phyloP scores from a whole-genome alignment of 1,284 basidiomycete genomes.

The Vanrija sp. region DNA sequence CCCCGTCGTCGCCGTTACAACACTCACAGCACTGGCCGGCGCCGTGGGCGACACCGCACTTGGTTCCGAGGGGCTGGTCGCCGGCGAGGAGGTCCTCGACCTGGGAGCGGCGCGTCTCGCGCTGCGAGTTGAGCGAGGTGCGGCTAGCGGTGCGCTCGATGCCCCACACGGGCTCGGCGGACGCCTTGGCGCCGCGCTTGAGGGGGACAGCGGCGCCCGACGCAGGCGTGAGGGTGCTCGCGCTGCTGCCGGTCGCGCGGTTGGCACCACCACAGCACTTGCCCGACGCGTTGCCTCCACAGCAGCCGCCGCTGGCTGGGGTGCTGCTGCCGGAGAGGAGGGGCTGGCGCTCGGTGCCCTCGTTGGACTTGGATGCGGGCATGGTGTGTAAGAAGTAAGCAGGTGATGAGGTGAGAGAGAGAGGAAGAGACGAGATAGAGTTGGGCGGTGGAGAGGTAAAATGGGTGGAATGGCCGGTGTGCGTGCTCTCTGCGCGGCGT shows the following conservation, averaged over 20 bases:
- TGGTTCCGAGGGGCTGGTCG: constrained; percentile 37
- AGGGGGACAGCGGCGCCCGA: constrained; percentile 14
- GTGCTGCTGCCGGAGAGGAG: background rate
- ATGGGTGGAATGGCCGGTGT: background rate
- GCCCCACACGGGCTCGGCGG: constrained; percentile 14
- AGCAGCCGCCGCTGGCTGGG: constrained; percentile 15
- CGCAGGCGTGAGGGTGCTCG: background rate
- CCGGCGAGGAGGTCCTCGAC: constrained; percentile 32
- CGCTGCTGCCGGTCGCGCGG: background rate
- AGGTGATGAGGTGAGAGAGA: background rate
- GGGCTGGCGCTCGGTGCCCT: background rate
- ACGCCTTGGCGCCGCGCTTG: constrained; percentile 9
- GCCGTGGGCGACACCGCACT: constrained; percentile 35
- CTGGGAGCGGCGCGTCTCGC: constrained; percentile 10
- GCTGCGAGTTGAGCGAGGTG: constrained; percentile 10
- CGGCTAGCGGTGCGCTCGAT: constrained; percentile 14
- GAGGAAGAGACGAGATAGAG: background rate
- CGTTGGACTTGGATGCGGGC: background rate
- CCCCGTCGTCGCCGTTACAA: too few species aligned
- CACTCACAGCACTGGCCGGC: constrained; percentile 42
- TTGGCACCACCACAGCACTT: constrained; percentile 15
- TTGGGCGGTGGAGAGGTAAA: background rate
- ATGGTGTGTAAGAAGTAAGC: background rate
- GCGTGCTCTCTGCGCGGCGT: background rate
- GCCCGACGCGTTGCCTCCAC: constrained; percentile 14